Evolutionary conservation across 139 green algal species (phyloP), one percentile per base, ranked within the genome.

Genomic region (Chlamydomonas sphaeroides): DNA sequence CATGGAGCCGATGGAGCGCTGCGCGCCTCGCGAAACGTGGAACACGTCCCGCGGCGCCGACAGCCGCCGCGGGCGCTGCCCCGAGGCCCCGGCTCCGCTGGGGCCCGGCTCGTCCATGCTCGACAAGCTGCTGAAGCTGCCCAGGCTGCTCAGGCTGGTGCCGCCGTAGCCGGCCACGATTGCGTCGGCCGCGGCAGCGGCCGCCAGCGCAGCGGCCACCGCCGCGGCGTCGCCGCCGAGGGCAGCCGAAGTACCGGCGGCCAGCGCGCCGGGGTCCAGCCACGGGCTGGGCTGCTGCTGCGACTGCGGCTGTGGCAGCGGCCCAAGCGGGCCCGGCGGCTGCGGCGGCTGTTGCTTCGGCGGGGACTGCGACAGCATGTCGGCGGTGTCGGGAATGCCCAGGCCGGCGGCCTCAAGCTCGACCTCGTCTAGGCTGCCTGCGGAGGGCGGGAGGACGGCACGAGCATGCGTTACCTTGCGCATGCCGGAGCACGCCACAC

Each of bases 1-100:
- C 28, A 86, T 68, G n/a, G 73, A 87, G 26, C 92, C 91, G 10
- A 95, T 91, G 20, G 90, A 91, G 23, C 92, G 80, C 66, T 95
- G 91, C 33, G 63, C 41, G 53, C 92, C 92, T 2, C 92, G 81
- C 3, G 85, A 87, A 1, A 93, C 38, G 51, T 87, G 84, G 35
- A 95, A 80, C 33, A 80, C 68, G n/a, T 80, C 74, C 10, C 74
- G 74, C 7, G 59, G 74, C 15, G 59, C 72, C 28, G 39, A 57
- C 56, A 45, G 38, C 36, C 56, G 72, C 17, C n/a, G 51, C n/a
- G 35, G 15, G 56, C 56, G 38, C 53, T 62, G n/a, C n/a, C n/a
- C n/a, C 23, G 53, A 7, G 53, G 11, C 53, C 20, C 20, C 23
- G 26, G 11, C 21, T 5, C 23, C 23, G 53, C 20, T 30, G 53